A percentile compares a stretch with the other conserved stretches of the same genome.
phyloP scores from a whole-genome alignment of 768 basidiomycete genomes.

The Hirschioporus abietinus region DNA sequence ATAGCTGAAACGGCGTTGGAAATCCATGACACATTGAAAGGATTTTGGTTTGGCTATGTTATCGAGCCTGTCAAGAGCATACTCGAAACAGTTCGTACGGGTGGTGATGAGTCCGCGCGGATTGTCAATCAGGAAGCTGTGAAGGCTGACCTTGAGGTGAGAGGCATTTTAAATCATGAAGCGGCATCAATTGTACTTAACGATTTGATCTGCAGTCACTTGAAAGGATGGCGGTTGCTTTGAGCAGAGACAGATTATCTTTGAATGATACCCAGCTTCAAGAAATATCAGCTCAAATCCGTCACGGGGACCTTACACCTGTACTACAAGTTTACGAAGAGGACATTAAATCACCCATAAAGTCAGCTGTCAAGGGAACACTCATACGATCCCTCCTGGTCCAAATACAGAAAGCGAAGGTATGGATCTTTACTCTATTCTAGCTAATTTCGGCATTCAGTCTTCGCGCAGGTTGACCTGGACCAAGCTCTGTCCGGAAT shows the following conservation, averaged over 20 bases:
- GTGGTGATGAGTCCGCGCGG: constrained; percentile 61
- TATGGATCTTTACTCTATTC: constrained; percentile 21
- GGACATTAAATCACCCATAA: constrained; percentile 84
- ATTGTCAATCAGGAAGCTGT: constrained; percentile 81
- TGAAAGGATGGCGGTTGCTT: constrained; percentile 85
- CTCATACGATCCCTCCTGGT: constrained; percentile 82
- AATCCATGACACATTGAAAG: constrained; percentile 56
- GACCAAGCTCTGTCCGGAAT: constrained; percentile 88
- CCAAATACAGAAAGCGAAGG: constrained; percentile 95
- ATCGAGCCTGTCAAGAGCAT: constrained; percentile 82
- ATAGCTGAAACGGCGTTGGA: constrained; percentile 53
- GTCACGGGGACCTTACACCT: constrained; percentile 78
- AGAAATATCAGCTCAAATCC: constrained; percentile 58
- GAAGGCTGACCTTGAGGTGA: constrained; percentile 76
- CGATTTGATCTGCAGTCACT: constrained; percentile 52
- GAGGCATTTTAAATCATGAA: constrained; percentile 15
- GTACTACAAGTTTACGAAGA: constrained; percentile 86
- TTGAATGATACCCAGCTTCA: constrained; percentile 62
- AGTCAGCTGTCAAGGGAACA: constrained; percentile 73
- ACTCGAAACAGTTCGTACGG: constrained; percentile 74
- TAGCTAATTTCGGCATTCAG: constrained; percentile 6
- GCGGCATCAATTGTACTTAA: neutral
- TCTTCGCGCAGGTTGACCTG: constrained; percentile 67
- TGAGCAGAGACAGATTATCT: constrained; percentile 76
- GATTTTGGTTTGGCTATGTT: constrained; percentile 80